Evolutionary conservation across 1,139 yeast genomes (phyloP).

Genomic region (Suhomyces panamericanus): DNA sequence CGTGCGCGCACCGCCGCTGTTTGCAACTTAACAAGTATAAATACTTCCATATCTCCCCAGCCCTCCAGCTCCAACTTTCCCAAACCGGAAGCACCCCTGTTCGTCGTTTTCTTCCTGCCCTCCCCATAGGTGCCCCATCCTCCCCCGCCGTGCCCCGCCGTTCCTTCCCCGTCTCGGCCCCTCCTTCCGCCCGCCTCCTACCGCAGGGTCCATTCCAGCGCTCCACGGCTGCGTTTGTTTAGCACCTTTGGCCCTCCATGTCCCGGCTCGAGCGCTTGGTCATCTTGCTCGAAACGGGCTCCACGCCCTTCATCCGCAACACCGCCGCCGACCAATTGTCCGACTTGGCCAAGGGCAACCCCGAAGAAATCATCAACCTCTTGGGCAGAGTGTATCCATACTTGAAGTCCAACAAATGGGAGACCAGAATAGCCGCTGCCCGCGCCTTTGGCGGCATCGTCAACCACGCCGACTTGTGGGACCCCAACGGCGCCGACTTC

Average conservation of each 20-base stretch:
- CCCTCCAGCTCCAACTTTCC: constrained; percentile 5
- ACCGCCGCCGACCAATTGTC: constrained; percentile 98
- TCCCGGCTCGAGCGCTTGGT: constrained; percentile 70
- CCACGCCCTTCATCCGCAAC: constrained; percentile 88
- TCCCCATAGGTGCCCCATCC: neutral
- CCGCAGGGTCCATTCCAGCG: neutral
- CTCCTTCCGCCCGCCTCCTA: neutral
- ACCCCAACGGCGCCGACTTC: constrained; percentile 45
- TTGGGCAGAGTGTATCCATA: constrained; percentile 91
- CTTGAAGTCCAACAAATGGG: constrained; percentile 85
- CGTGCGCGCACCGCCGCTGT: constrained; percentile 11
- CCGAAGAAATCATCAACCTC: constrained; percentile 83
- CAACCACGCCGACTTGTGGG: constrained; percentile 76
- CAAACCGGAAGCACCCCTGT: constrained; percentile 7
- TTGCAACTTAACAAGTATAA: constrained; percentile 19
- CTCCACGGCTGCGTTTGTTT: neutral
- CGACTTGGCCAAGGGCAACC: constrained; percentile 90
- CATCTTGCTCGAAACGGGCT: constrained; percentile 86
- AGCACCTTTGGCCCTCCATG: constrained; percentile 23
- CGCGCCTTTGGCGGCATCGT: constrained; percentile 94
- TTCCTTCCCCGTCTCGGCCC: neutral
- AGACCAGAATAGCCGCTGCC: constrained; percentile 93
- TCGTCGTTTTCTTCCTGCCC: constrained; percentile 2
- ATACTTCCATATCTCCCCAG: constrained; percentile 20
- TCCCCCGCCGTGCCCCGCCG: neutral